Percentiles rank a stretch among this genome's conserved stretches.
Conservation (phyloP, 192 early-diverging fungal species). For the Rhizoclosmatium globosum region DNA sequence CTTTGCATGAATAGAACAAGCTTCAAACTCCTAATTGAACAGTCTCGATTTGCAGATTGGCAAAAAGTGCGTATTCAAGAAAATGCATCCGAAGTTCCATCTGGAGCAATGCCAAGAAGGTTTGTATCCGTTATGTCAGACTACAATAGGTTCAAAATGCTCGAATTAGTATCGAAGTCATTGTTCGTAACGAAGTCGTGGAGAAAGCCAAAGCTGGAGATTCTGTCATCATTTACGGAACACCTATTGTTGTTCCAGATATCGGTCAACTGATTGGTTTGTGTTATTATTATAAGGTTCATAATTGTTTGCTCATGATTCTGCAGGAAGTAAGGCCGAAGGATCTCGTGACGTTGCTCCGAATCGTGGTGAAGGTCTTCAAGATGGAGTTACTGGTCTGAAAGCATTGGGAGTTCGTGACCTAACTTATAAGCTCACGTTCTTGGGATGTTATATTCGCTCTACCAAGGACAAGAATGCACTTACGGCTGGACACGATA, state of each 20-base stretch:
- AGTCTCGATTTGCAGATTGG: conserved; percentile 95
- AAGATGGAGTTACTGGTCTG: conserved; percentile 85
- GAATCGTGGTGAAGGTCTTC: conserved; percentile 56
- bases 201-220: conserved; percentile 97
- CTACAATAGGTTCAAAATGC: not conserved
- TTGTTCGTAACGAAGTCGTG: conserved; percentile 91
- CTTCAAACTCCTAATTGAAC: conserved; percentile 84
- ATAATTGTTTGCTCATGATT: not conserved
- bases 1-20: conserved; percentile 81
- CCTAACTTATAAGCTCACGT: conserved; percentile 91
- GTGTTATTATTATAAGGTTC: not conserved
- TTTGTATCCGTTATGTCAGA: conserved; percentile 40
- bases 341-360: conserved; percentile 58
- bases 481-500: conserved; percentile 65
- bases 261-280: conserved; percentile 77
- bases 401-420: conserved; percentile 91
- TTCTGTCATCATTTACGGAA: conserved; percentile 86
- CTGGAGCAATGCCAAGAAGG: conserved; percentile 96
- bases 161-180: conserved; percentile 80
- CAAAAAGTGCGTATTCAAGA: conserved; percentile 97
- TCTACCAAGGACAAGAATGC: conserved; percentile 57
- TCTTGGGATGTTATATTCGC: conserved; percentile 85
- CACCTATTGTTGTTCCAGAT: conserved; percentile 92
- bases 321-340: conserved; percentile 58
- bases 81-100: conserved; percentile 93